These are phyloP conservation scores for Drosera spatulata DNA, from an alignment of 179 eudicot genomes.

Conservation along the genomic window DNA sequence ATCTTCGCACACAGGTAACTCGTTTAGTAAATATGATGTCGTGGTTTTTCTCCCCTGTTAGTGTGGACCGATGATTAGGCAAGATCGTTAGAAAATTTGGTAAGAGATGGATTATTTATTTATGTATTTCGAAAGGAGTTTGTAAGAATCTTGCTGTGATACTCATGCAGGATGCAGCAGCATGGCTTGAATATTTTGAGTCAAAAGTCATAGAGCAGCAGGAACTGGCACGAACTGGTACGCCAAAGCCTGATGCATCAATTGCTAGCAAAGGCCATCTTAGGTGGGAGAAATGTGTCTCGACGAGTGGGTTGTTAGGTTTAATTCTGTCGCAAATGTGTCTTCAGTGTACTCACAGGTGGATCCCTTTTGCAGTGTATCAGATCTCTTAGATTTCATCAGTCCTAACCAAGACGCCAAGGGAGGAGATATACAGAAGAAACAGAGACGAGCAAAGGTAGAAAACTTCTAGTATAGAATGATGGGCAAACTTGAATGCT, in stretches of 20 bases:
- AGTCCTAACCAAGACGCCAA: constrained; percentile 79
- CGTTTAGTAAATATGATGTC: constrained; percentile 1
- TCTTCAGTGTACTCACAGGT: too few species aligned
- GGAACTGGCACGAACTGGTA: constrained; percentile 96
- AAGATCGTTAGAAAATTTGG: too few species aligned
- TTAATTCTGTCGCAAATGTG: too few species aligned
- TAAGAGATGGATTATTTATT: too few species aligned
- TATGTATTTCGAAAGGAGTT: too few species aligned
- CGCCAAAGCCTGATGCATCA: constrained; percentile 97
- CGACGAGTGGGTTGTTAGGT: too few species aligned
- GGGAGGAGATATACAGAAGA: constrained; percentile 87
- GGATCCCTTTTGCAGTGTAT: constrained; percentile 47
- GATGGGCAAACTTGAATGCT: too few species aligned
- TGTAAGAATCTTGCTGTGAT: too few species aligned
- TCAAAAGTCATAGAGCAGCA: constrained; percentile 98
- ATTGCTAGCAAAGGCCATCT: constrained; percentile 97
- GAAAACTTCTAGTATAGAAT: too few species aligned
- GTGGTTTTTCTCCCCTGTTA: constrained; percentile 2
- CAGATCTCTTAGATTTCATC: constrained; percentile 89
- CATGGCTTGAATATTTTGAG: constrained; percentile 98
- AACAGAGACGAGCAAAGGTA: constrained; percentile 96
- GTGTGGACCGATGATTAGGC: constrained; percentile 5
- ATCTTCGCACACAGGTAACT: constrained; percentile 86
- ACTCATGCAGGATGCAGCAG: constrained; percentile 99
- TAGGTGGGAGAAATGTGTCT: too few species aligned